These are phyloP conservation scores for Populus hybrid DNA, from an alignment of 441 rosid species.

Conservation along the genomic window DNA sequence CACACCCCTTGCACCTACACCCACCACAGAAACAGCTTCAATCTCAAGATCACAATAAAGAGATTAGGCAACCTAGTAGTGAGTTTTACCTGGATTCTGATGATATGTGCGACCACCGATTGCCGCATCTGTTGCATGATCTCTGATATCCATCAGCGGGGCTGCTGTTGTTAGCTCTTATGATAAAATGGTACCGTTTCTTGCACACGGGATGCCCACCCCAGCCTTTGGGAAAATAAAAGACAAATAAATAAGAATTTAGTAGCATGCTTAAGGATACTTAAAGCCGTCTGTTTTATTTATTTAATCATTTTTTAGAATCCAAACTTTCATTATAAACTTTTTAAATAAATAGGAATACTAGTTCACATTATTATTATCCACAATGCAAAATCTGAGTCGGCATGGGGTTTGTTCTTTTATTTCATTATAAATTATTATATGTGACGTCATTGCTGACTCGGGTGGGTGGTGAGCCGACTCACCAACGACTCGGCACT, in stretches of 20 bases:
- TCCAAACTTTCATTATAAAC: no score
- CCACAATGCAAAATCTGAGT: no score
- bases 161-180: constrained; percentile 34
- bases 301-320: no score
- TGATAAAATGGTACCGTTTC: constrained; percentile 68
- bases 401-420: no score
- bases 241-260: not conserved
- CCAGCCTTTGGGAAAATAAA: constrained; percentile 45
- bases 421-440: not conserved
- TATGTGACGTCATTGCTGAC: not conserved
- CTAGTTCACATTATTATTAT: no score
- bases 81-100: constrained; percentile 39
- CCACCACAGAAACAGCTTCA: not conserved
- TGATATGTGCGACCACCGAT: constrained; percentile 34
- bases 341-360: no score
- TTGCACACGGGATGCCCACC: constrained; percentile 69
- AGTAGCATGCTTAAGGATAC: no score
- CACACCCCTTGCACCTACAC: constrained; percentile 54
- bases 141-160: constrained; percentile 19
- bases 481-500: constrained; percentile 84
- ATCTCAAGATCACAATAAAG: no score
- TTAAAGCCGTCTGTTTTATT: no score
- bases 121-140: constrained; percentile 44
- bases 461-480: constrained; percentile 14
- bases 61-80: not conserved